A percentile compares a stretch with the other conserved stretches of the same genome.
These are phyloP conservation scores for Bruguiera parviflora DNA, from an alignment of 345 rosid species.

Conservation along the genomic window DNA sequence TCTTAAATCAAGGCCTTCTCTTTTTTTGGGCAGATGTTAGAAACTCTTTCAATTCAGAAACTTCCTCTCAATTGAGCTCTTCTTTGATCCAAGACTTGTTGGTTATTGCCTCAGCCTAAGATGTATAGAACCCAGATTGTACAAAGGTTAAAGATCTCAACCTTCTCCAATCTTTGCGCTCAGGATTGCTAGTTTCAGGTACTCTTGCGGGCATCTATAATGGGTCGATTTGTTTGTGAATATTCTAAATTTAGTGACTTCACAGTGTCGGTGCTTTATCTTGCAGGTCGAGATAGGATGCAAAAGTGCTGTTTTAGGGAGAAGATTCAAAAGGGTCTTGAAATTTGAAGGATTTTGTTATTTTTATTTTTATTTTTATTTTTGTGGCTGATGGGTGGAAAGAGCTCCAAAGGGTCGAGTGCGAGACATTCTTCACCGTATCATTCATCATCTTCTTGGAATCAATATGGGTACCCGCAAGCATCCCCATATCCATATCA, in stretches of 20 bases:
- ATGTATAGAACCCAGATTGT: neutral
- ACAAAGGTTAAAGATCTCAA: neutral
- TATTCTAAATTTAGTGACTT: neutral
- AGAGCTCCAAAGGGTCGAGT: constrained; percentile 45
- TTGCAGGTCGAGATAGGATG: constrained; percentile 17
- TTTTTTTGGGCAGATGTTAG: neutral
- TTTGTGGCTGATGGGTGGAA: constrained; percentile 66
- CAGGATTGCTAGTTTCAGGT: neutral
- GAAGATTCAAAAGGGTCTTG: neutral
- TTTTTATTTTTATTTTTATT: neutral
- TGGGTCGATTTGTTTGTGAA: neutral
- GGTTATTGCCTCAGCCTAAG: too few relatives aligned
- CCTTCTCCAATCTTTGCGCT: neutral
- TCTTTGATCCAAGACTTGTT: neutral
- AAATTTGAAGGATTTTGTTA: constrained; percentile 6
- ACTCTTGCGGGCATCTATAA: neutral
- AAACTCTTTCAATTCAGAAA: neutral
- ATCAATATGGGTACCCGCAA: constrained; percentile 37
- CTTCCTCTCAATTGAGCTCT: neutral
- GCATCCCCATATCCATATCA: constrained; percentile 32
- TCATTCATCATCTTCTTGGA: constrained; percentile 33
- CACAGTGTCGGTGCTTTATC: neutral
- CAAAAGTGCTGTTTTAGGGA: neutral
- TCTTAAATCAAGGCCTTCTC: neutral
- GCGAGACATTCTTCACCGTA: constrained; percentile 29